These are phyloP conservation scores for Populus hybrid DNA, from an alignment of 441 rosid genomes.

Conservation along the genomic window DNA sequence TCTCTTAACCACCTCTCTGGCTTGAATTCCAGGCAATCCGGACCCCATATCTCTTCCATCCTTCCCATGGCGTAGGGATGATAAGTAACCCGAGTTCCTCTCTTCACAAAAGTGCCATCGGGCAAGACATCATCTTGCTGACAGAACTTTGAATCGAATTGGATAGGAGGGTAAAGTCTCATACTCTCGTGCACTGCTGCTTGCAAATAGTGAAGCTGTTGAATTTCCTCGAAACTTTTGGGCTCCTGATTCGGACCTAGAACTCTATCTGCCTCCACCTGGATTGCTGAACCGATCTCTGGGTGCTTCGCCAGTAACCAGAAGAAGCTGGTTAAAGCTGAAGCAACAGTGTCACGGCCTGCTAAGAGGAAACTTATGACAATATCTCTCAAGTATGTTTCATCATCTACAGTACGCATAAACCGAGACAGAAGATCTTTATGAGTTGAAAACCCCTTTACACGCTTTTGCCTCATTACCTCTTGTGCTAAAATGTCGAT, in stretches of 20 bases:
- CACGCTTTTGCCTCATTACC: constrained; percentile 14
- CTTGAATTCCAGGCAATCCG: constrained; percentile 39
- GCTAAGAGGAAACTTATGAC: constrained; percentile 31
- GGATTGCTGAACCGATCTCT: neutral
- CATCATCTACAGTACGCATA: constrained; percentile 28
- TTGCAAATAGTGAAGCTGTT: constrained; percentile 28
- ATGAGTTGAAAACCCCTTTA: constrained; percentile 15
- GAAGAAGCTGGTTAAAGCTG: constrained; percentile 32
- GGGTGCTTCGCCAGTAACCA: constrained; percentile 25
- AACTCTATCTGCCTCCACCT: constrained; percentile 34
- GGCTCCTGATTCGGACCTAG: constrained; percentile 24
- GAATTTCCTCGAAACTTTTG: constrained; percentile 5
- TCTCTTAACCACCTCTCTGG: constrained; percentile 41
- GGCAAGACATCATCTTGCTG: constrained; percentile 32
- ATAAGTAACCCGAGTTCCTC: constrained; percentile 24
- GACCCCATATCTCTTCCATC: constrained; percentile 37
- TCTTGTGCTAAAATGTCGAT: constrained; percentile 16
- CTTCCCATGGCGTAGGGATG: constrained; percentile 37
- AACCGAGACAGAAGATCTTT: constrained; percentile 64
- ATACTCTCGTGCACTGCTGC: constrained; percentile 33
- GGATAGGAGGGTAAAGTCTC: constrained; percentile 37
- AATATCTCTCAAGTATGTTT: constrained; percentile 22
- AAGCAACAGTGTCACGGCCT: constrained; percentile 35
- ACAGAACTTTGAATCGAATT: constrained; percentile 26
- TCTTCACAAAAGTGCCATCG: constrained; percentile 27